phyloP scores from a whole-genome alignment of 1,139 yeast genomes.

The Taphrina populina region DNA sequence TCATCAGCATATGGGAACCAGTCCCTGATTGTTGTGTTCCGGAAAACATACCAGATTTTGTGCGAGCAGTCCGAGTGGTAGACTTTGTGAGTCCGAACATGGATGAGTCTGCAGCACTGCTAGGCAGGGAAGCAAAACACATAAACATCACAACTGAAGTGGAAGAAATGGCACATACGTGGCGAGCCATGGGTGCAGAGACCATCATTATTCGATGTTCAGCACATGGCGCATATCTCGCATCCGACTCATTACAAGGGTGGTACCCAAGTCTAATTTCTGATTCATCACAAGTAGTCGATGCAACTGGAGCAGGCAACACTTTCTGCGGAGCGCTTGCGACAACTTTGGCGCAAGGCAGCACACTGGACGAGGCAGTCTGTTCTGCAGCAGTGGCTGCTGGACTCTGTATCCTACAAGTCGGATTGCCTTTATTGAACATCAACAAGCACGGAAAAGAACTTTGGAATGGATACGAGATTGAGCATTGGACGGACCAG shows the following conservation, averaged over 20 bases:
- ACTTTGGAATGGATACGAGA: constrained; percentile 30
- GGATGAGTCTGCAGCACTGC: constrained; percentile 66
- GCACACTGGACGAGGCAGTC: constrained; percentile 16
- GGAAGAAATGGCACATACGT: constrained; percentile 3
- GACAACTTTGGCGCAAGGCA: constrained; percentile 50
- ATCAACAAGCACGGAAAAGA: neutral
- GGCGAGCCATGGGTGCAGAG: neutral
- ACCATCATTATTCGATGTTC: constrained; percentile 8
- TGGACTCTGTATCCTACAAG: constrained; percentile 30
- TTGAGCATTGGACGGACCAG: neutral
- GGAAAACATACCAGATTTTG: constrained; percentile 52
- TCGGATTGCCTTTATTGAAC: constrained; percentile 26
- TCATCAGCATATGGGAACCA: constrained; percentile 69
- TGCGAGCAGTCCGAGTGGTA: constrained; percentile 51
- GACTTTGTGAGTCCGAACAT: constrained; percentile 79
- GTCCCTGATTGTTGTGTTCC: constrained; percentile 66
- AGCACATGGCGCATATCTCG: neutral
- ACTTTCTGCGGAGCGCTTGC: constrained; percentile 80
- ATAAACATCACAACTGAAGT: neutral
- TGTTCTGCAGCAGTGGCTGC: constrained; percentile 29
- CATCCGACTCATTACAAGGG: neutral
- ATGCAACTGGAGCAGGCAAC: constrained; percentile 95
- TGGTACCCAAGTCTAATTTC: constrained; percentile 42
- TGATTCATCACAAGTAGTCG: constrained; percentile 55
- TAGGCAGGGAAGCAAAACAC: neutral